phyloP scores from a whole-genome alignment of 768 basidiomycete species.

The Lentinula edodes region DNA sequence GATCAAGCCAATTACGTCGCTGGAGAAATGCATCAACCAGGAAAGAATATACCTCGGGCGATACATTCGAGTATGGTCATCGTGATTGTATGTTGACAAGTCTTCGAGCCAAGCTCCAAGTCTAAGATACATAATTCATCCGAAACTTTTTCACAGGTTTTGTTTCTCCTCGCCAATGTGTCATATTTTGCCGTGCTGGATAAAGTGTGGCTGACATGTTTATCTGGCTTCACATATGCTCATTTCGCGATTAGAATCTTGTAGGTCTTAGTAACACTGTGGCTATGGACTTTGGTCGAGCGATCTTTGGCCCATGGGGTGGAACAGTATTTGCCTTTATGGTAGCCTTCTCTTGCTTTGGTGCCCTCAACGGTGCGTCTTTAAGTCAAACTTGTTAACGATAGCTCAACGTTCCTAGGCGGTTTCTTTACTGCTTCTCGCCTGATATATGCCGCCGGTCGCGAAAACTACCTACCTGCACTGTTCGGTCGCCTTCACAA shows the following conservation, averaged over 20 bases:
- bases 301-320: slow-evolving; percentile 81
- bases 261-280: slow-evolving; percentile 83
- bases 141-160: slow-evolving; percentile 32
- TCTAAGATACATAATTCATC: too few species aligned
- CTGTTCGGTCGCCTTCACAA: slow-evolving; percentile 76
- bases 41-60: slow-evolving; percentile 81
- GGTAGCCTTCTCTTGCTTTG: slow-evolving; percentile 94
- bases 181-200: slow-evolving; percentile 94
- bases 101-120: not conserved
- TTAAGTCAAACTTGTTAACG: slow-evolving; percentile 5
- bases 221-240: not conserved
- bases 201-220: slow-evolving; percentile 37
- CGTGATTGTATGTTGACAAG: slow-evolving; percentile 52
- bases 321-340: slow-evolving; percentile 82
- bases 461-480: slow-evolving; percentile 81
- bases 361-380: slow-evolving; percentile 76
- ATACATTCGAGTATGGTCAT: slow-evolving; percentile 89
- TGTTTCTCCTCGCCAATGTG: slow-evolving; percentile 80
- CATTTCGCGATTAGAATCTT: slow-evolving; percentile 31
- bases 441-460: slow-evolving; percentile 83
- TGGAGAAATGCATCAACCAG: slow-evolving; percentile 78
- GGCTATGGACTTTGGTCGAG: slow-evolving; percentile 87
- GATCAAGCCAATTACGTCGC: slow-evolving; percentile 90
- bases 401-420: slow-evolving; percentile 30
- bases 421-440: slow-evolving; percentile 74